Conservation (phyloP, 129 eudicot genomes). For the Sambucus nigra region DNA sequence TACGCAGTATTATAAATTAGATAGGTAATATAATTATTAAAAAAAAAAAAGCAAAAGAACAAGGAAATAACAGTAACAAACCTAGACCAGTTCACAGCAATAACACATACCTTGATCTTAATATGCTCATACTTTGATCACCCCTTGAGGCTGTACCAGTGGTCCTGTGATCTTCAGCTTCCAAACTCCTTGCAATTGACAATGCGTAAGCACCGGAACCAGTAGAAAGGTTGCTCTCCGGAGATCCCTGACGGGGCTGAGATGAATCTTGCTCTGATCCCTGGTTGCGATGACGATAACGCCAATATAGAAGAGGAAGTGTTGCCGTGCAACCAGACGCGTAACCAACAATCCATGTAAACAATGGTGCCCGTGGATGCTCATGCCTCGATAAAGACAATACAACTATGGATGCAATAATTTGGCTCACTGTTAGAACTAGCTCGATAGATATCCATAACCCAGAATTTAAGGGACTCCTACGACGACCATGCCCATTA, state of each 20-base stretch:
- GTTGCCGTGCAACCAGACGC: conserved; percentile 83
- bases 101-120: conserved; percentile 43
- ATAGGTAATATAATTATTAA: too few relatives aligned
- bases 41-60: background rate
- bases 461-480: conserved; percentile 91
- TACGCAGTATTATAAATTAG: too few relatives aligned
- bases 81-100: background rate
- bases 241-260: conserved; percentile 43
- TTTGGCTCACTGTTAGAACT: conserved; percentile 77
- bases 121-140: conserved; percentile 26
- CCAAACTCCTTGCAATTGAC: conserved; percentile 40
- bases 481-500: conserved; percentile 50
- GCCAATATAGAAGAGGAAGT: conserved; percentile 97
- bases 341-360: conserved; percentile 85
- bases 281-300: conserved; percentile 68
- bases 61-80: background rate
- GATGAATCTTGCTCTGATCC: conserved; percentile 58
- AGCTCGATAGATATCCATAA: conserved; percentile 89
- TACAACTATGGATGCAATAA: conserved; percentile 70
- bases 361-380: conserved; percentile 76
- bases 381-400: conserved; percentile 71
- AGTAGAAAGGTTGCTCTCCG: conserved; percentile 27
- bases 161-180: conserved; percentile 35
- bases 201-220: conserved; percentile 34
- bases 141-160: conserved; percentile 36